Conservation (phyloP, 345 rosid species). For the Salix exigua region DNA sequence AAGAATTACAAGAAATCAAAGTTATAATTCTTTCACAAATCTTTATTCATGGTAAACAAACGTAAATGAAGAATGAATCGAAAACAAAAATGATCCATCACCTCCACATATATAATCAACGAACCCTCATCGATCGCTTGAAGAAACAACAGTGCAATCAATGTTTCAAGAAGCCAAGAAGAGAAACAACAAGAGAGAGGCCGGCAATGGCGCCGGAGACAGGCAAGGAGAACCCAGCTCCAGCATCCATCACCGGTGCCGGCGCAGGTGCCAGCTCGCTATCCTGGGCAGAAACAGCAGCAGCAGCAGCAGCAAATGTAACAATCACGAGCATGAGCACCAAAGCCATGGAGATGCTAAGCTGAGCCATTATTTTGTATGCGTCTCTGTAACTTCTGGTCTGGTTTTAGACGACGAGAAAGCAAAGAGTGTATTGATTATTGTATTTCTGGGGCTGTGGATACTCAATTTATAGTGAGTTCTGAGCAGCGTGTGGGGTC, state of each 20-base stretch:
- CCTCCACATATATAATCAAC: background rate
- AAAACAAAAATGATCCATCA: background rate
- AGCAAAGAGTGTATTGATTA: background rate
- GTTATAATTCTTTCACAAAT: too few relatives aligned
- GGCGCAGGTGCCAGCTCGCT: constrained; percentile 26
- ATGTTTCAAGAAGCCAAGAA: constrained; percentile 25
- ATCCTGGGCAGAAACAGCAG: constrained; percentile 34
- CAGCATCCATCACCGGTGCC: constrained; percentile 28
- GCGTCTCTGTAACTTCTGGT: too few relatives aligned
- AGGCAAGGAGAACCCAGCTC: constrained; percentile 29
- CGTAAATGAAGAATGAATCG: too few relatives aligned
- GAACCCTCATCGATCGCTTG: background rate
- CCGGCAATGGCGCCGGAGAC: constrained; percentile 21
- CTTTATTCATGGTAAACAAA: too few relatives aligned
- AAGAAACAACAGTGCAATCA: background rate
- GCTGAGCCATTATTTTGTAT: constrained; percentile 22
- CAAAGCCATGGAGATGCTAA: constrained; percentile 20
- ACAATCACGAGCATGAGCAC: constrained; percentile 7
- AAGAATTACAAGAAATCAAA: too few relatives aligned
- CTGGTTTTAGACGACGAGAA: background rate
- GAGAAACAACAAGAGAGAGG: constrained; percentile 25
- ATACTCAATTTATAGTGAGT: background rate
- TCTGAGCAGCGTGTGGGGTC: background rate
- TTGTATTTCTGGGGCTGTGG: background rate
- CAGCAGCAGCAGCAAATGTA: constrained; percentile 9